Percentiles rank a stretch among this genome's conserved stretches.
Evolutionary conservation across 768 basidiomycete genomes (phyloP).

Genomic region (Aureoboletus auriporus): DNA sequence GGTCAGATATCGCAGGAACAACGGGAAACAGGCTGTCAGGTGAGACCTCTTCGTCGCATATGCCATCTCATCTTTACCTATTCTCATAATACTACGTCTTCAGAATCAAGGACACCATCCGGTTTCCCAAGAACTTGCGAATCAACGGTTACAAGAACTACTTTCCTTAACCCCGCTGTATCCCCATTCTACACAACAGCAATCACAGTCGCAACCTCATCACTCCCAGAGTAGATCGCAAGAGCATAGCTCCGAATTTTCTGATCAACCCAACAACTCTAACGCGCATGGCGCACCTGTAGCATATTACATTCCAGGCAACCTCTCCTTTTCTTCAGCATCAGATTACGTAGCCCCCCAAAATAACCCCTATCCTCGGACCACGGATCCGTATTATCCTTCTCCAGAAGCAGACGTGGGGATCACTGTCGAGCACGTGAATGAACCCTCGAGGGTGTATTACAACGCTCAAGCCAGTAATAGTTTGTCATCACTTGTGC

Average conservation of each 20-base stretch:
- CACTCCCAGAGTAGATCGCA: neutral
- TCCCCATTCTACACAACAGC: neutral
- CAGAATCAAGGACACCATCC: conserved; percentile 1
- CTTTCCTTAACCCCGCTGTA: conserved; percentile 12
- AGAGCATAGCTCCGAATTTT: neutral
- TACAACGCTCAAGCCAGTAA: conserved; percentile 12
- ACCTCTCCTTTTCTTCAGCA: conserved; percentile 5
- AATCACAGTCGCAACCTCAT: neutral
- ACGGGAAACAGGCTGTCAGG: conserved; percentile 3
- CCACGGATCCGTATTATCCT: conserved; percentile 3
- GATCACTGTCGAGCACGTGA: conserved; percentile 16
- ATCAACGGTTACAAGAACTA: conserved; percentile 23
- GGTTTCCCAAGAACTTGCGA: conserved; percentile 11
- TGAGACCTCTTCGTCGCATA: conserved; percentile 1
- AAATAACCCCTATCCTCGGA: conserved; percentile 1
- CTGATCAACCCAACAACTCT: neutral
- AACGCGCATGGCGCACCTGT: neutral
- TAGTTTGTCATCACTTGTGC: conserved; percentile 24
- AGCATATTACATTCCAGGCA: conserved; percentile 2
- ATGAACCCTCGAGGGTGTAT: conserved; percentile 7
- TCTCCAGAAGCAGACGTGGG: conserved; percentile 7
- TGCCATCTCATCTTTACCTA: neutral
- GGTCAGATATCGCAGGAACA: conserved; percentile 5
- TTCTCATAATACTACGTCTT: neutral
- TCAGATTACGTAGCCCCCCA: neutral